A percentile compares a stretch with the other conserved stretches of the same genome.
These are phyloP conservation scores for Botrytis pseudocinerea DNA, from an alignment of 2,329 filamentous ascomycete genomes.

Conservation along the genomic window DNA sequence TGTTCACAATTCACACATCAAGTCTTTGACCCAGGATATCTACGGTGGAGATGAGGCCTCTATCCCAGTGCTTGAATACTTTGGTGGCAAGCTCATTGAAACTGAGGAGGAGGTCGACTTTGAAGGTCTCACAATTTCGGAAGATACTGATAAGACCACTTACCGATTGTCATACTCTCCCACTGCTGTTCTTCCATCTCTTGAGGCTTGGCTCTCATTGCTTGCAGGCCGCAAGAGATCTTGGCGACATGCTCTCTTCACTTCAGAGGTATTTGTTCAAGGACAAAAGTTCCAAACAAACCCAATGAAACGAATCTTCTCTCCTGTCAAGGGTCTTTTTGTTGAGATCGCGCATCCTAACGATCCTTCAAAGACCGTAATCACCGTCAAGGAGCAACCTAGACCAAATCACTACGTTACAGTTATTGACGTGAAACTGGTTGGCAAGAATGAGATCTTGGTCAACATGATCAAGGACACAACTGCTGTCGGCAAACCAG, in stretches of 20 bases:
- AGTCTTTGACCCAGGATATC: conserved; percentile 73
- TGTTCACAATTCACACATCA: conserved; percentile 86
- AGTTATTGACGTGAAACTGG: conserved; percentile 81
- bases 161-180: conserved; percentile 81
- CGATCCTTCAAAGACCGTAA: conserved; percentile 78
- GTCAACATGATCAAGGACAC: conserved; percentile 93
- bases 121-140: conserved; percentile 81
- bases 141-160: conserved; percentile 76
- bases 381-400: conserved; percentile 84
- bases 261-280: conserved; percentile 90
- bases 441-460: conserved; percentile 74
- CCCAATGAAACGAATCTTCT: conserved; percentile 88
- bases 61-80: conserved; percentile 90
- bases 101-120: conserved; percentile 71
- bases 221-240: conserved; percentile 83
- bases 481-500: conserved; percentile 78
- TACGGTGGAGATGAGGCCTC: conserved; percentile 72
- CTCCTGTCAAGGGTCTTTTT: conserved; percentile 79
- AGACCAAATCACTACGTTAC: conserved; percentile 83
- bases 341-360: conserved; percentile 85
- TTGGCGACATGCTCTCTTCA: conserved; percentile 94
- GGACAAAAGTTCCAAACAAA: conserved; percentile 97
- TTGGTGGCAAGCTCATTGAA: conserved; percentile 83
- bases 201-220: conserved; percentile 83
- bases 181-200: conserved; percentile 70